Base-by-base conservation (phyloP, 2,329 filamentous ascomycete genomes). In the Colletotrichum spaethianum region DNA sequence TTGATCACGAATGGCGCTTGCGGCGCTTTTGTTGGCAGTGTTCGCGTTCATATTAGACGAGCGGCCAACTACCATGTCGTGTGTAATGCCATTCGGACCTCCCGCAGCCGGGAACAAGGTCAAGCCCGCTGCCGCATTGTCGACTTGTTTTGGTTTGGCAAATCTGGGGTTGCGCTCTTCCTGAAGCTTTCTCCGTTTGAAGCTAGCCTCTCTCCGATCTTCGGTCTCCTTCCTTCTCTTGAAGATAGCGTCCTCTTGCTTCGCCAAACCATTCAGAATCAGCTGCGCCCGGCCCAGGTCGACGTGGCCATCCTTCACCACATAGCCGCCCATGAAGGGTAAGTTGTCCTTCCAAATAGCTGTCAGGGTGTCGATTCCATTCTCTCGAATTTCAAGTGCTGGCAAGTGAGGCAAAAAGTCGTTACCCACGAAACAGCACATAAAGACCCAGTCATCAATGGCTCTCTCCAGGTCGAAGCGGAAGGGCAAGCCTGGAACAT, bases 341-440 rank as follows among this genome's bases (percentile, higher is more conserved):
- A 98, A 86, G 74, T 97, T 97, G 76, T 98, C 95, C 79, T 94
- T 93, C 96, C 97, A 99, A 67, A 99, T 96, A n/a, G 94, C 93
- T 75, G 95, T 97, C 67, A 99, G 87, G 0, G 95, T 97, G 80
- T 99, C 96, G 79, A 99, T 99, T 60, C 96, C 96, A 80, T 98
- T 95, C 79, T 99, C 96, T 73, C 96, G 91, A 80, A 99, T 98
- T 81, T 98, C 96, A 70, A 99, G 88, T 78, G 96, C 97, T n/a
- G 96, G 96, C 70, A 99, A 86, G 87, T 99, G 96, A 62, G 96
- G 96, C 76, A 99, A 85, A 84, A 99, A 99, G 85, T 99, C 97
- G 82, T 99, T 99, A 76, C 96, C 96, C 68, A 98, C 96, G 80
- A 98, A 98, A 85, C 97, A 98, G 84, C 96, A 98, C 91, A 98